Percentiles rank a stretch among this genome's conserved stretches.
phyloP scores from a whole-genome alignment of 1,284 basidiomycete genomes.

The Ceratobasidium sp. region DNA sequence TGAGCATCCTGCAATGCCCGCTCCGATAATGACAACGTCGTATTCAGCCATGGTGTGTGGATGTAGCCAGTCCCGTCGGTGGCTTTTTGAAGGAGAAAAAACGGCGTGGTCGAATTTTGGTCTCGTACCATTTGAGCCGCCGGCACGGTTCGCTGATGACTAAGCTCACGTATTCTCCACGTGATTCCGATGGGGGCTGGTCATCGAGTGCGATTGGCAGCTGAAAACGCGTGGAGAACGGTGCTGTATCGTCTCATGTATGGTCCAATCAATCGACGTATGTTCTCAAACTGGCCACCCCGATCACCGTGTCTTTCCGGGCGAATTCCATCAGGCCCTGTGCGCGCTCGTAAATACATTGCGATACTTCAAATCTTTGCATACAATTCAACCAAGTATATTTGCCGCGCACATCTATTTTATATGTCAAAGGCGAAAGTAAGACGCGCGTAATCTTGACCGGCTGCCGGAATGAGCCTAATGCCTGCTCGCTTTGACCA shows the following conservation, averaged over 20 bases:
- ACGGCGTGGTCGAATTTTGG: neutral
- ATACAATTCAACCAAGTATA: no score
- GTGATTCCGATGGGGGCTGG: neutral
- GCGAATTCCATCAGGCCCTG: no score
- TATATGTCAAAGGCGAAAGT: no score
- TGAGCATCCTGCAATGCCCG: slow-evolving; percentile 83
- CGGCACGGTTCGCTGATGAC: neutral
- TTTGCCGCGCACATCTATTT: no score
- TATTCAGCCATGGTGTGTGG: slow-evolving; percentile 51
- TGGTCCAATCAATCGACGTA: neutral
- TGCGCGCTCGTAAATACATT: no score
- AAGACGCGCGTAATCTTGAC: no score
- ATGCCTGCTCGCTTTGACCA: no score
- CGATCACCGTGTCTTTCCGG: neutral
- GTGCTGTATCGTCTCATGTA: neutral
- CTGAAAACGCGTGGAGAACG: neutral
- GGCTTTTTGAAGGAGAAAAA: neutral
- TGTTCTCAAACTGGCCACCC: neutral
- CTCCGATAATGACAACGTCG: slow-evolving; percentile 87
- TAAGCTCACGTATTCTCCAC: neutral
- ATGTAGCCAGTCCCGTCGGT: neutral
- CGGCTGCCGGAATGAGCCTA: no score
- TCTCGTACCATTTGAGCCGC: neutral
- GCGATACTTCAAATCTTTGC: no score
- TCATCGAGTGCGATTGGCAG: neutral